A percentile compares a stretch with the other conserved stretches of the same genome.
Evolutionary conservation across 1,284 basidiomycete genomes (phyloP).

Genomic region (Irpex rosettiformis): DNA sequence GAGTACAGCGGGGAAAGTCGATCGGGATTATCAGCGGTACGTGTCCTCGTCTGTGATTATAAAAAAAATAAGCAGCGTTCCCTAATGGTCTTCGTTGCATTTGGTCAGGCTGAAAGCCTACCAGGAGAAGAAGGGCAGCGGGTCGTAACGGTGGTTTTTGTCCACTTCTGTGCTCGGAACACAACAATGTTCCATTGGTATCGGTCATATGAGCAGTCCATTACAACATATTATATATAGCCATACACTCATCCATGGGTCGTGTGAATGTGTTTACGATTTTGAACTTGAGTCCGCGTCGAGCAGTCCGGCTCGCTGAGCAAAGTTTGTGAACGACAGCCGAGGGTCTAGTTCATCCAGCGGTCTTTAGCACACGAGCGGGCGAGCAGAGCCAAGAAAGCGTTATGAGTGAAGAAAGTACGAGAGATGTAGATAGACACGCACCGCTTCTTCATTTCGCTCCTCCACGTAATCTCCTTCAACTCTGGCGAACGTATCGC

Average conservation of each 20-base stretch:
- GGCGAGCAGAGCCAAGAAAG: neutral
- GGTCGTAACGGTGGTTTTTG: neutral
- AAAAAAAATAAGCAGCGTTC: too few relatives aligned
- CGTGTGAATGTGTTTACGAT: slow-evolving; percentile 1
- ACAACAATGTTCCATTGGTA: too few relatives aligned
- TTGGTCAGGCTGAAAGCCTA: slow-evolving; percentile 47
- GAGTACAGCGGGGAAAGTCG: slow-evolving; percentile 23
- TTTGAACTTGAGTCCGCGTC: slow-evolving; percentile 2
- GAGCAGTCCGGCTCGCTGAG: slow-evolving; percentile 51
- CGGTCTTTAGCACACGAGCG: slow-evolving; percentile 47
- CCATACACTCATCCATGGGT: neutral
- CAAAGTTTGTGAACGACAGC: slow-evolving; percentile 65
- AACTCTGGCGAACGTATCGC: slow-evolving; percentile 64
- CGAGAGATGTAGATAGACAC: slow-evolving; percentile 9
- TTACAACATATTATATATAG: neutral
- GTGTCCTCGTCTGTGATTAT: too few relatives aligned
- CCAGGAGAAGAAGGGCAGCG: slow-evolving; percentile 40
- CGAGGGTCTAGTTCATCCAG: slow-evolving; percentile 81
- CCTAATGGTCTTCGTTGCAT: too few relatives aligned
- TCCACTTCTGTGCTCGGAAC: neutral
- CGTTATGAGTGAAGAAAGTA: neutral
- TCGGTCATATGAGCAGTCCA: neutral
- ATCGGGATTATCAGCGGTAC: slow-evolving; percentile 52
- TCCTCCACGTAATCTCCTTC: slow-evolving; percentile 85
- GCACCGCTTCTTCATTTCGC: slow-evolving; percentile 82